phyloP scores from a whole-genome alignment of 2,329 filamentous ascomycete species.

The Penicillium frequentans region DNA sequence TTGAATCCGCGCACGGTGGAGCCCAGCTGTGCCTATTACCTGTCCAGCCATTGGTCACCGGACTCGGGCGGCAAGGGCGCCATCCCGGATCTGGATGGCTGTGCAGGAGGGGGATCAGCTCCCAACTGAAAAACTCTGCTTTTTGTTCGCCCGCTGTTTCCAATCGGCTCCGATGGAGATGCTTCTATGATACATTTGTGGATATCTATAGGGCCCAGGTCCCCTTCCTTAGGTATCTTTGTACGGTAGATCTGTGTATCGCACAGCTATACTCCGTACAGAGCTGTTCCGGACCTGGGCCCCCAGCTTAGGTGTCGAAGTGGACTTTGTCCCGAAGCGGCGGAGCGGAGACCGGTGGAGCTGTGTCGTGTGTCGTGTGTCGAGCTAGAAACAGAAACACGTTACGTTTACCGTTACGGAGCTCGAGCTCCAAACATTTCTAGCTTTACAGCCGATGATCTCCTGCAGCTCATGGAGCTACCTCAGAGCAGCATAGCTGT shows the following conservation, averaged over 20 bases:
- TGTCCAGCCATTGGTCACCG: slow-evolving; percentile 14
- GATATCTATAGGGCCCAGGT: not conserved
- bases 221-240: not conserved
- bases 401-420: not conserved
- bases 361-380: slow-evolving; percentile 1
- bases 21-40: slow-evolving; percentile 11
- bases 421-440: not conserved
- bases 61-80: slow-evolving; percentile 18
- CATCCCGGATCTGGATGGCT: slow-evolving; percentile 20
- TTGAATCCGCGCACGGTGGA: not conserved
- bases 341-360: slow-evolving; percentile 8
- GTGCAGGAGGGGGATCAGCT: slow-evolving; percentile 19
- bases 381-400: not conserved
- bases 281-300: not conserved
- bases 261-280: not conserved
- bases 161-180: not conserved
- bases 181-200: not conserved
- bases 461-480: not conserved
- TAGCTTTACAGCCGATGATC: not conserved
- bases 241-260: too few species aligned
- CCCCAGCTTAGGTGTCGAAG: not conserved
- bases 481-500: too few species aligned
- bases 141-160: not conserved
- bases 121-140: slow-evolving; percentile 2
- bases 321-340: slow-evolving; percentile 9